These are phyloP conservation scores for Polytrichum formosum DNA, from an alignment of 225 moss, liverwort and hornwort genomes.

Conservation along the genomic window DNA sequence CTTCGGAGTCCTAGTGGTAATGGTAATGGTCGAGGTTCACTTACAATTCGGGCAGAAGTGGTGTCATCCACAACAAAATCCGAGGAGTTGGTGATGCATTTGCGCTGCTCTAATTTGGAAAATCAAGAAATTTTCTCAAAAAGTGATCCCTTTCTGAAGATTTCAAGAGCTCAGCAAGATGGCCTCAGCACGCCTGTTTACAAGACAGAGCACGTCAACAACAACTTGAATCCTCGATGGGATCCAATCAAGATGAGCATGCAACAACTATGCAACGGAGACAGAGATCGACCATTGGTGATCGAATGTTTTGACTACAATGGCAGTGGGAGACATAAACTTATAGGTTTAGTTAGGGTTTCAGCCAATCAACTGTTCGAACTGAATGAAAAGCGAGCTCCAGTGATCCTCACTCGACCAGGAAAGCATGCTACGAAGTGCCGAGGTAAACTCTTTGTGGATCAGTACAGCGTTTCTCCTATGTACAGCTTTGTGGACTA, in stretches of 20 bases:
- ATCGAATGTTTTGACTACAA: constrained; percentile 58
- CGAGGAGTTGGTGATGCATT: not conserved
- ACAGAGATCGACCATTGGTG: constrained; percentile 43
- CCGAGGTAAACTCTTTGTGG: constrained; percentile 38
- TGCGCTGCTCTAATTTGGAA: not conserved
- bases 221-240: constrained; percentile 46
- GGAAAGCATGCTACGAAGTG: constrained; percentile 18
- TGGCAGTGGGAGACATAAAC: constrained; percentile 42
- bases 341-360: constrained; percentile 38
- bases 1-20: too few relatives aligned
- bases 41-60: not conserved
- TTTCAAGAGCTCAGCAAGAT: constrained; percentile 55
- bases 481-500: constrained; percentile 57
- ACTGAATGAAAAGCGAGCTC: not conserved
- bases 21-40: not conserved
- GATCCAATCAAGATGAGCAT: constrained; percentile 57
- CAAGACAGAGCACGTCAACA: constrained; percentile 54
- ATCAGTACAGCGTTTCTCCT: constrained; percentile 29
- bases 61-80: not conserved
- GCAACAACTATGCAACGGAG: constrained; percentile 56
- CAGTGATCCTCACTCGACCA: constrained; percentile 25
- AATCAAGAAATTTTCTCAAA: not conserved
- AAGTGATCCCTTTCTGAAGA: constrained; percentile 40
- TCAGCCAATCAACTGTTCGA: constrained; percentile 34
- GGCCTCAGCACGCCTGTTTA: constrained; percentile 39